Conservation (phyloP, 1,284 basidiomycete species). For the Apiotrichum akiyoshidainum region DNA sequence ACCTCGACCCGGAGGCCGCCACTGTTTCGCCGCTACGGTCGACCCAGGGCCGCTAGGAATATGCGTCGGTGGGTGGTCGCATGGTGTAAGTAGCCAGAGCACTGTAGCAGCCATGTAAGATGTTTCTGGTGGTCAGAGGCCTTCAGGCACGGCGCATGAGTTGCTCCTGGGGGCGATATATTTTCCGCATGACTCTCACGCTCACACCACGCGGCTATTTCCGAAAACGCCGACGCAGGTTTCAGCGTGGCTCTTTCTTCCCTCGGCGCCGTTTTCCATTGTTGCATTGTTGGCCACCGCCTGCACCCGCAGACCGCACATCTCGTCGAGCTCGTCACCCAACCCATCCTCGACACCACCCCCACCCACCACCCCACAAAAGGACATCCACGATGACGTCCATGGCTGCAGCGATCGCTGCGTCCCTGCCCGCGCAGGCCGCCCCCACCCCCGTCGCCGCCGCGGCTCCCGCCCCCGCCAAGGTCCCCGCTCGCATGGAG, state of each 20-base stretch:
- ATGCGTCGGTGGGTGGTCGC: too few species aligned
- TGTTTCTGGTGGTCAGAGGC: too few species aligned
- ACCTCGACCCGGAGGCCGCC: slow-evolving; percentile 10
- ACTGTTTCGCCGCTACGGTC: slow-evolving; percentile 1
- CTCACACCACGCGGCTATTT: not conserved
- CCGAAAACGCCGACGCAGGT: slow-evolving; percentile 1
- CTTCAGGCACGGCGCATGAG: too few species aligned
- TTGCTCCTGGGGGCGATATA: too few species aligned
- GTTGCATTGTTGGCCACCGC: not conserved
- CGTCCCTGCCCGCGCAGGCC: slow-evolving; percentile 65
- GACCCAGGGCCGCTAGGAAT: slow-evolving; percentile 1
- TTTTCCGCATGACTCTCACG: not conserved
- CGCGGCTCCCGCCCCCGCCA: slow-evolving; percentile 56
- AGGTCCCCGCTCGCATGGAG: slow-evolving; percentile 80
- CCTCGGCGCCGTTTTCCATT: not conserved
- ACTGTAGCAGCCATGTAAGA: too few species aligned
- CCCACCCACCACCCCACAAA: slow-evolving; percentile 11
- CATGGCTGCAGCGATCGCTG: slow-evolving; percentile 80
- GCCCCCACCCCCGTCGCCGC: slow-evolving; percentile 55
- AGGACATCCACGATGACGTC: slow-evolving; percentile 54
- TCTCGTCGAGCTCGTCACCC: not conserved
- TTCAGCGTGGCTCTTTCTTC: slow-evolving; percentile 1
- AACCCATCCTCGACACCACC: not conserved
- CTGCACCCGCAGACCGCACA: too few species aligned
- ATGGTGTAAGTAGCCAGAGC: too few species aligned